Percentiles rank a stretch among this genome's conserved stretches.
Evolutionary conservation across 2,329 filamentous ascomycete genomes (phyloP).

Genomic region (Tolypocladium inflatum): DNA sequence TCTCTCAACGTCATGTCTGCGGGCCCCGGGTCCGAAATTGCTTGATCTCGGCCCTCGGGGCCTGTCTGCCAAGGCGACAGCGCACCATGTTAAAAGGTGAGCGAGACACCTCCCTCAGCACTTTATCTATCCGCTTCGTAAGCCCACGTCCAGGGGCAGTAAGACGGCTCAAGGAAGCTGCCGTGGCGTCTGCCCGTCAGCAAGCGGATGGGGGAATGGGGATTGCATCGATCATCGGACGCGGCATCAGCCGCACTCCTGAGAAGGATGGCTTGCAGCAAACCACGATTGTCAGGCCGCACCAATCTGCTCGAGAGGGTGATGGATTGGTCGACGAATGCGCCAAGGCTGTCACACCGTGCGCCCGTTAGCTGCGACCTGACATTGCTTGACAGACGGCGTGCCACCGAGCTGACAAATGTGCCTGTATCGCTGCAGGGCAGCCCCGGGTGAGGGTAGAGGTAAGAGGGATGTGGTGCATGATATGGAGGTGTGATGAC

Average conservation of each 20-base stretch:
- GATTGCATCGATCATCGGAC: neutral
- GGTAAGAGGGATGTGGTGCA: neutral
- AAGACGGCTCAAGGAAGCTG: neutral
- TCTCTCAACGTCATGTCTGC: neutral
- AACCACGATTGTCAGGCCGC: neutral
- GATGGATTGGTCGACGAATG: neutral
- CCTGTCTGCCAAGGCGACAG: neutral
- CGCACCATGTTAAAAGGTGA: neutral
- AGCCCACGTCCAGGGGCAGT: neutral
- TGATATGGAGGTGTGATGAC: neutral
- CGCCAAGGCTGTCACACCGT: neutral
- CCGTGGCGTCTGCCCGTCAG: neutral
- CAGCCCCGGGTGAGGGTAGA: neutral
- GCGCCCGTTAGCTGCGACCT: neutral
- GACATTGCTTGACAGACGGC: neutral
- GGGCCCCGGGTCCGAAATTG: neutral
- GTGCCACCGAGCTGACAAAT: neutral
- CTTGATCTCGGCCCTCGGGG: neutral
- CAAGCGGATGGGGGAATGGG: neutral
- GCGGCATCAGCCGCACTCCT: neutral
- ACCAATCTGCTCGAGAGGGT: neutral
- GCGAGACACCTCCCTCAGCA: neutral
- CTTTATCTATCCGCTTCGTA: neutral
- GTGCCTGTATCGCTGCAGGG: neutral
- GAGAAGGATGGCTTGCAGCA: conserved; percentile 1